Percentiles rank a stretch among this genome's conserved stretches.
Conservation (phyloP, 2,329 filamentous ascomycete genomes). For the Penicillium sp. region DNA sequence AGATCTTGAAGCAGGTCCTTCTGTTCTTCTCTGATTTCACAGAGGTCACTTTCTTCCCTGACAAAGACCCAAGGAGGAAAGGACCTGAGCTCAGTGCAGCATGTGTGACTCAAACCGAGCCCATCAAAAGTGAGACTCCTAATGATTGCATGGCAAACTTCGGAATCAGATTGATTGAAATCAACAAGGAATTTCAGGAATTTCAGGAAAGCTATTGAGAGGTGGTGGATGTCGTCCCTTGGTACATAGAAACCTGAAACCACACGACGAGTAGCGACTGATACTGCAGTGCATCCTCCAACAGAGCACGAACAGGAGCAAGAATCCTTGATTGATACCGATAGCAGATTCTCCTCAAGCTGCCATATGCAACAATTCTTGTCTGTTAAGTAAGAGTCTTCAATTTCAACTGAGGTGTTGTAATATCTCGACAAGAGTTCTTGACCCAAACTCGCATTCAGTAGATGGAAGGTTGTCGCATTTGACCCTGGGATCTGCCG, state of each 20-base stretch:
- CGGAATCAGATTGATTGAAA: not conserved
- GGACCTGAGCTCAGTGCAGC: not conserved
- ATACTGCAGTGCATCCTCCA: slow-evolving; percentile 8
- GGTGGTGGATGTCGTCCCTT: not conserved
- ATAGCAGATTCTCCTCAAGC: not conserved
- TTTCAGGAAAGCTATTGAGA: not conserved
- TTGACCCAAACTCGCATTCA: not conserved
- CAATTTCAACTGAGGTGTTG: not conserved
- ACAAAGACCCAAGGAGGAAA: not conserved
- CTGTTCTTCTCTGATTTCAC: not conserved
- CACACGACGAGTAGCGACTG: not conserved
- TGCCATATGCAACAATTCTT: not conserved
- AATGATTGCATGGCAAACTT: slow-evolving; percentile 4
- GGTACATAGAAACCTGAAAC: not conserved
- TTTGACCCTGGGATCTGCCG: not conserved
- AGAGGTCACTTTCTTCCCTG: not conserved
- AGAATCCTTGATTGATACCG: not conserved
- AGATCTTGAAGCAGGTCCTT: not conserved
- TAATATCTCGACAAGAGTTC: not conserved
- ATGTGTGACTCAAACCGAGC: slow-evolving; percentile 4
- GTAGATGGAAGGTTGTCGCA: not conserved
- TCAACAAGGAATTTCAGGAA: not conserved
- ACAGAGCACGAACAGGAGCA: slow-evolving; percentile 7
- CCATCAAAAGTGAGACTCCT: slow-evolving; percentile 10
- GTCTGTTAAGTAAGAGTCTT: too few species aligned